Conservation (phyloP, 2,329 filamentous ascomycete species). For the Pestalotiopsis fici region DNA sequence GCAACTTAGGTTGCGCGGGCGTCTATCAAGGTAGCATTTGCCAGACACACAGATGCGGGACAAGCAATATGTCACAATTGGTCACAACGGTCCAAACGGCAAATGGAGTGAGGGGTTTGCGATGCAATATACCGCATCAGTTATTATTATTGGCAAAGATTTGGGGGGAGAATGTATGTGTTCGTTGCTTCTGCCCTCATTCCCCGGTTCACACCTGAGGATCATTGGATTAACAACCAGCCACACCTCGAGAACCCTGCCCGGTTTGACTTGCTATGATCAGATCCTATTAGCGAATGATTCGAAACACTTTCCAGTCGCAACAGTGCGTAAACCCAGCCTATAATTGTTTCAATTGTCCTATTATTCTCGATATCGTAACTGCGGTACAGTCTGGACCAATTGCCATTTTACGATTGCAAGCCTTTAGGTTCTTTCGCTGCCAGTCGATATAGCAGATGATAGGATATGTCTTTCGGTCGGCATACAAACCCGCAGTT, state of each 20-base stretch:
- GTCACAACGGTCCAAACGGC: neutral
- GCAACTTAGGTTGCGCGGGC: neutral
- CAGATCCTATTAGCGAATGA: constrained; percentile 2
- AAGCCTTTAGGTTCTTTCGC: neutral
- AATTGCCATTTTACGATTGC: neutral
- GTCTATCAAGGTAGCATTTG: neutral
- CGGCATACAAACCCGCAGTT: neutral
- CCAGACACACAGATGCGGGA: constrained; percentile 3
- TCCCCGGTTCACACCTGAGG: constrained; percentile 13
- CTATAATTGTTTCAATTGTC: constrained; percentile 2
- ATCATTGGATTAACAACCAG: constrained; percentile 10
- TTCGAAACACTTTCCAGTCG: constrained; percentile 7
- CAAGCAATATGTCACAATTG: neutral
- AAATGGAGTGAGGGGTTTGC: neutral
- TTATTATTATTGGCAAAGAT: constrained; percentile 16
- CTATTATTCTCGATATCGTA: neutral
- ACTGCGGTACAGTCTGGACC: neutral
- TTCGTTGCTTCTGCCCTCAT: neutral
- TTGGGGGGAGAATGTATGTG: constrained; percentile 11
- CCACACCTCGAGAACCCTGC: neutral
- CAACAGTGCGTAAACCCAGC: constrained; percentile 2
- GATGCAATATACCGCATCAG: constrained; percentile 17
- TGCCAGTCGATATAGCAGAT: neutral
- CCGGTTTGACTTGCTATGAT: constrained; percentile 4
- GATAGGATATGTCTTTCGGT: neutral